These are phyloP conservation scores for Bondarzewia mesenterica DNA, from an alignment of 1,284 basidiomycete species.

Conservation along the genomic window DNA sequence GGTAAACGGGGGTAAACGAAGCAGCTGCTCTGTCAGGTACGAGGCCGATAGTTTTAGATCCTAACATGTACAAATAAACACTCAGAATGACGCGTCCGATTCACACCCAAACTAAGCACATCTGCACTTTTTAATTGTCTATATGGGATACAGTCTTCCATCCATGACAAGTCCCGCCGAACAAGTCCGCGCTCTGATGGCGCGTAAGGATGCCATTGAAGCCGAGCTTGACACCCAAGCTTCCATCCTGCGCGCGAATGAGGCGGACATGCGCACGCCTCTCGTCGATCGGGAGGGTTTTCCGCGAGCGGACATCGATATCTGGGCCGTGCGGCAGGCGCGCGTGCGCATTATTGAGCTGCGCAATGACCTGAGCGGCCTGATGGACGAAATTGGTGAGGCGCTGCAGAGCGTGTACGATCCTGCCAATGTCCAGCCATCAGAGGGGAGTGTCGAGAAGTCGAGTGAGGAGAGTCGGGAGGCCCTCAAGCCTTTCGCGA, in stretches of 20 bases:
- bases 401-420: constrained; percentile 59
- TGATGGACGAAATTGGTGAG: constrained; percentile 61
- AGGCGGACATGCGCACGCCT: constrained; percentile 55
- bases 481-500: constrained; percentile 53
- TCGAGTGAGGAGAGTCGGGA: neutral
- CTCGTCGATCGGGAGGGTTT: constrained; percentile 82
- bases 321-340: constrained; percentile 75
- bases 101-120: too few relatives aligned
- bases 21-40: too few relatives aligned
- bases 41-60: too few relatives aligned
- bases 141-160: constrained; percentile 14
- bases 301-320: constrained; percentile 76
- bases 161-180: constrained; percentile 30
- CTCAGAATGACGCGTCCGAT: too few relatives aligned
- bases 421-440: constrained; percentile 16
- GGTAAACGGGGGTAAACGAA: too few relatives aligned
- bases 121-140: too few relatives aligned
- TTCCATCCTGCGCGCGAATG: constrained; percentile 51
- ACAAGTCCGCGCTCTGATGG: constrained; percentile 49
- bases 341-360: constrained; percentile 67
- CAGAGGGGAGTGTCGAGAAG: constrained; percentile 1
- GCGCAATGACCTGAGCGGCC: constrained; percentile 63
- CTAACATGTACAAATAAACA: too few relatives aligned
- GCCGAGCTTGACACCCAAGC: constrained; percentile 52
- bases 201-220: constrained; percentile 56